phyloP scores from a whole-genome alignment of 2,329 filamentous ascomycete genomes.

The Parasarocladium wereldwijsianum region DNA sequence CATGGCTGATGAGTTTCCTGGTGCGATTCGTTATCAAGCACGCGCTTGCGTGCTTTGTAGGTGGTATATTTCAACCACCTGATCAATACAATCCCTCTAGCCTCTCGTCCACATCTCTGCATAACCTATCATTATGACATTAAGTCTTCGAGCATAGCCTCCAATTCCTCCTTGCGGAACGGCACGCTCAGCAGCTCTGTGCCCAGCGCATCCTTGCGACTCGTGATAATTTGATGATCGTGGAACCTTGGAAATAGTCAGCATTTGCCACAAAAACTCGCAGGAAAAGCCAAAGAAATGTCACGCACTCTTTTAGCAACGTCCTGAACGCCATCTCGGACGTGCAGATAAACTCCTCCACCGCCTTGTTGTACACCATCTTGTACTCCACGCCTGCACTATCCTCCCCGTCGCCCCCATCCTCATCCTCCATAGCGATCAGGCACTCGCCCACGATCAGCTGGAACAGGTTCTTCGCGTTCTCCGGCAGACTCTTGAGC shows the following conservation, averaged over 20 bases:
- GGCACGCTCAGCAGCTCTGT: conserved; percentile 78
- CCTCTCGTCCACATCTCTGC: too few relatives aligned
- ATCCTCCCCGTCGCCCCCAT: conserved; percentile 33
- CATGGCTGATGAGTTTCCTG: too few relatives aligned
- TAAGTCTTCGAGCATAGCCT: conserved; percentile 69
- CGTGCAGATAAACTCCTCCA: conserved; percentile 92
- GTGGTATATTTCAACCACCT: too few relatives aligned
- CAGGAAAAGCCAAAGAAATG: background rate
- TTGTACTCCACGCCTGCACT: conserved; percentile 89
- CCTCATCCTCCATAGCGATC: conserved; percentile 50
- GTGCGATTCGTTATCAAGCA: too few relatives aligned
- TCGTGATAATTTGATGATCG: conserved; percentile 94
- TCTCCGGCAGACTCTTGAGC: conserved; percentile 77
- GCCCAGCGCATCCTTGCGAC: conserved; percentile 69
- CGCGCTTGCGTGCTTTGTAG: too few relatives aligned
- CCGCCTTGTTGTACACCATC: conserved; percentile 84
- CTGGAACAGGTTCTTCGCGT: conserved; percentile 75
- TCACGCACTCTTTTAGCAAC: conserved; percentile 72
- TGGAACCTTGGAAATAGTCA: conserved; percentile 57
- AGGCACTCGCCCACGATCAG: conserved; percentile 77
- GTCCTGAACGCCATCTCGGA: conserved; percentile 94
- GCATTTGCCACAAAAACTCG: too few relatives aligned
- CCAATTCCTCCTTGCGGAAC: conserved; percentile 76
- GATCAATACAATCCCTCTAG: too few relatives aligned
- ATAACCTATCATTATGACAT: conserved; percentile 13